phyloP scores from a whole-genome alignment of 176 grass and related monocot genomes.

The Chloris gayana region DNA sequence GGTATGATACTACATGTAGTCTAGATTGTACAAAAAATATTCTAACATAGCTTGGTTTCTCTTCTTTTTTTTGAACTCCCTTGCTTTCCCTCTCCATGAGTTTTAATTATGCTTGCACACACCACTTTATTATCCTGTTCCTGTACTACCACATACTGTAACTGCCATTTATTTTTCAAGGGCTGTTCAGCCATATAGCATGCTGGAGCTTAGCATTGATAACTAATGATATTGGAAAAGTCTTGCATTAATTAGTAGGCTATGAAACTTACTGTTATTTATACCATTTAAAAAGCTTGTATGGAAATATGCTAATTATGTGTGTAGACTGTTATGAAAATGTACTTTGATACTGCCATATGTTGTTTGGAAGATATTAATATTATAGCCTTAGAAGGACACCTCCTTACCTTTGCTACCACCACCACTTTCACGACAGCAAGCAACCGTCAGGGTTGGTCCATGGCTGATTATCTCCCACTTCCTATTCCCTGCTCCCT shows the following conservation, averaged over 20 bases:
- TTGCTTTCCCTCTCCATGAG: neutral
- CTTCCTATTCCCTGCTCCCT: neutral
- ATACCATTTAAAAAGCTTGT: neutral
- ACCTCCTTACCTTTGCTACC: neutral
- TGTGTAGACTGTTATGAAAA: neutral
- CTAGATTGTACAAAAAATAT: neutral
- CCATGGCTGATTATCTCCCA: neutral
- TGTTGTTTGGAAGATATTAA: neutral
- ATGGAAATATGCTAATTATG: neutral
- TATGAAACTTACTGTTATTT: neutral
- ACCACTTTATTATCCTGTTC: neutral
- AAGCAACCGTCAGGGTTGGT: neutral
- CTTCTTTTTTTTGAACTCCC: neutral
- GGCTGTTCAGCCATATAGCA: neutral
- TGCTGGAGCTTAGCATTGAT: neutral
- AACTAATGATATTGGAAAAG: neutral
- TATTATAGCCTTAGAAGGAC: neutral
- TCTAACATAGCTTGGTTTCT: neutral
- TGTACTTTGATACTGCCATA: no score
- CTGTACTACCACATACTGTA: neutral
- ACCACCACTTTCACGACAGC: neutral
- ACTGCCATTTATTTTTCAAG: neutral
- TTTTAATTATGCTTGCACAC: neutral
- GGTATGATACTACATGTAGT: neutral
- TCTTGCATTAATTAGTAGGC: neutral